Evolutionary conservation across 2,329 filamentous ascomycete species (phyloP).

Genomic region (Mycosphaerella arachidis): DNA sequence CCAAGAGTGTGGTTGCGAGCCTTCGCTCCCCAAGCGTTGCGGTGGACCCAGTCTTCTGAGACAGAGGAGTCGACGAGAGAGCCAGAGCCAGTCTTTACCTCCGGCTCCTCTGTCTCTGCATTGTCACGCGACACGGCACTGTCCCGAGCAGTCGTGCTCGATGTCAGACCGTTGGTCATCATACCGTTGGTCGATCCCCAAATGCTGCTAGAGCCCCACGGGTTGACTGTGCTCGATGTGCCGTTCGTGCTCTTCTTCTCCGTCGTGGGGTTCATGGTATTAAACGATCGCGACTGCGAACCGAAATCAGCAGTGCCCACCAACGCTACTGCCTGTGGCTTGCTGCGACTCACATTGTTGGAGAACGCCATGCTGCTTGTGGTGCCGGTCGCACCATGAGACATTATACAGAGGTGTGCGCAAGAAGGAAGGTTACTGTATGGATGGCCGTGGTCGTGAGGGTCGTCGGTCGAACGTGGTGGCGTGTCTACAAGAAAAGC

Average conservation of each 20-base stretch:
- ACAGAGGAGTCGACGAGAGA: slow-evolving; percentile 66
- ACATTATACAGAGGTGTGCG: slow-evolving; percentile 30
- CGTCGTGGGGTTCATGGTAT: slow-evolving; percentile 9
- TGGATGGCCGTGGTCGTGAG: slow-evolving; percentile 16
- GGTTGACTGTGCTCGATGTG: slow-evolving; percentile 14
- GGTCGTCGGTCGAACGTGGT: slow-evolving; percentile 6
- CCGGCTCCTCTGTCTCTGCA: slow-evolving; percentile 34
- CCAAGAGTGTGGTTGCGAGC: slow-evolving; percentile 12
- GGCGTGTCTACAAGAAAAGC: slow-evolving; percentile 4
- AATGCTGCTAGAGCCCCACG: slow-evolving; percentile 28
- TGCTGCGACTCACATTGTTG: slow-evolving; percentile 14
- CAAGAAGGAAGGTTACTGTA: slow-evolving; percentile 22
- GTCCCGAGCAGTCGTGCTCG: slow-evolving; percentile 21
- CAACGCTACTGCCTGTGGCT: neutral
- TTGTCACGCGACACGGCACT: slow-evolving; percentile 23
- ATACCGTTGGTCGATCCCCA: slow-evolving; percentile 23
- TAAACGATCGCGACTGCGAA: slow-evolving; percentile 27
- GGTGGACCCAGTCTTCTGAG: slow-evolving; percentile 56
- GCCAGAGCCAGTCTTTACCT: slow-evolving; percentile 62
- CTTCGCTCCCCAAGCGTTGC: slow-evolving; percentile 43
- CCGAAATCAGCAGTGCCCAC: slow-evolving; percentile 6
- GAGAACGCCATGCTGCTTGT: slow-evolving; percentile 22
- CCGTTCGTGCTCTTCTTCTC: slow-evolving; percentile 22
- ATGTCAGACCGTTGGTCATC: slow-evolving; percentile 19
- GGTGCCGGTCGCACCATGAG: slow-evolving; percentile 24